phyloP scores from a whole-genome alignment of 768 basidiomycete genomes.

The Naematelia aurantialba region DNA sequence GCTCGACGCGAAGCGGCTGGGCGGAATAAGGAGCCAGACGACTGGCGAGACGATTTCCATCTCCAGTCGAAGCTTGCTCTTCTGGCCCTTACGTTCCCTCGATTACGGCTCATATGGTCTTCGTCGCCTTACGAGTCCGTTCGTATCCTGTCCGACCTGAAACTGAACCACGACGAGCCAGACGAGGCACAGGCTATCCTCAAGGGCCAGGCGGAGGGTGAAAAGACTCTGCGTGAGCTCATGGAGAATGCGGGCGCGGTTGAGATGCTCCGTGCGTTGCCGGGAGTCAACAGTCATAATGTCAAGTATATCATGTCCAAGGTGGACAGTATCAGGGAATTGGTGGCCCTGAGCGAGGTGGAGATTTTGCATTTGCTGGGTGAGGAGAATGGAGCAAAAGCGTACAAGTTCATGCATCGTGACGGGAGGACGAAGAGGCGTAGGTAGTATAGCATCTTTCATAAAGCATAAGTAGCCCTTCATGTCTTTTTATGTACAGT shows the following conservation, averaged over 20 bases:
- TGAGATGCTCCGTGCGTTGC: conserved; percentile 75
- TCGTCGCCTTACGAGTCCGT: conserved; percentile 89
- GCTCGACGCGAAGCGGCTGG: conserved; percentile 37
- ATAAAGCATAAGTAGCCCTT: background rate
- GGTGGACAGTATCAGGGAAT: conserved; percentile 69
- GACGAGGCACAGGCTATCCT: conserved; percentile 70
- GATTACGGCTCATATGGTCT: conserved; percentile 92
- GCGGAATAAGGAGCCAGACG: conserved; percentile 49
- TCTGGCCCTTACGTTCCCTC: conserved; percentile 82
- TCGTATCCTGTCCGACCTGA: conserved; percentile 89
- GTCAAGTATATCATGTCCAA: conserved; percentile 73
- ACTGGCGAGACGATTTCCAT: conserved; percentile 56
- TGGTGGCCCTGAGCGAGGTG: conserved; percentile 49
- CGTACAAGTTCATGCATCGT: conserved; percentile 67
- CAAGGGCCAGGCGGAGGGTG: conserved; percentile 68
- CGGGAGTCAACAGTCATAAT: conserved; percentile 81
- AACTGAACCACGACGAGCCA: conserved; percentile 72
- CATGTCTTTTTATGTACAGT: too few species aligned
- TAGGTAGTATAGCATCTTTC: background rate
- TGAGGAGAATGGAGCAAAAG: conserved; percentile 68
- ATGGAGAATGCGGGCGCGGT: conserved; percentile 60
- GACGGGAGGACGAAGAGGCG: conserved; percentile 15
- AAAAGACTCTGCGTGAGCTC: conserved; percentile 12
- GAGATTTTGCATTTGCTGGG: conserved; percentile 58
- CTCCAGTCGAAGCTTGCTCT: conserved; percentile 91